A percentile compares a stretch with the other conserved stretches of the same genome.
phyloP scores from a whole-genome alignment of 164 flowering plant genomes.

The Tetrastigma voinierianum region DNA sequence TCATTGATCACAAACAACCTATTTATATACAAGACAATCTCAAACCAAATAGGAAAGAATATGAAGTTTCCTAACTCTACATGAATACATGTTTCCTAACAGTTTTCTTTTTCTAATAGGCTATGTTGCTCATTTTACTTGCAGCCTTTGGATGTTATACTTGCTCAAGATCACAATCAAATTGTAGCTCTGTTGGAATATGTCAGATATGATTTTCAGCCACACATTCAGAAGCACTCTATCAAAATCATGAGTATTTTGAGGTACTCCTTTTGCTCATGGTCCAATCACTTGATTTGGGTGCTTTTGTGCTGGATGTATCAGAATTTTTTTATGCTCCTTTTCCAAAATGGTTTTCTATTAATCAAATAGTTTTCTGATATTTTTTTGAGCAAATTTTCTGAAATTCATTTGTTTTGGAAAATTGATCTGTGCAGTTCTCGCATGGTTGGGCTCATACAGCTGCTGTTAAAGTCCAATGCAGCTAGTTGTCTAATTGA shows the following conservation, averaged over 20 bases:
- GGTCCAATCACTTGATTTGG: too few relatives aligned
- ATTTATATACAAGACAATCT: too few relatives aligned
- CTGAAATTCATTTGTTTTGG: background rate
- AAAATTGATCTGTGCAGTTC: constrained; percentile 43
- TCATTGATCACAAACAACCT: too few relatives aligned
- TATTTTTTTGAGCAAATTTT: background rate
- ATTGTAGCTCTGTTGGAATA: constrained; percentile 83
- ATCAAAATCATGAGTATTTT: constrained; percentile 84
- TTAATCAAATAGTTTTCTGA: too few relatives aligned
- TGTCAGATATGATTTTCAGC: constrained; percentile 84
- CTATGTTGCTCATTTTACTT: constrained; percentile 12
- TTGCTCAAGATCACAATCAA: constrained; percentile 86
- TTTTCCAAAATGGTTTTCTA: background rate
- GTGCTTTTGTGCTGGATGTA: background rate
- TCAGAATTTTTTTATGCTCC: background rate
- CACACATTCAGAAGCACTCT: constrained; percentile 78
- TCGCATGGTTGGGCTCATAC: constrained; percentile 90
- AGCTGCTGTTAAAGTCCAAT: constrained; percentile 71
- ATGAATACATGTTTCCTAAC: background rate
- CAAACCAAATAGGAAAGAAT: too few relatives aligned
- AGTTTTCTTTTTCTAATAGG: background rate
- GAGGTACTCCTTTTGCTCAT: constrained; percentile 38
- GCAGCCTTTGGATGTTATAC: constrained; percentile 92
- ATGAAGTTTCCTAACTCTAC: too few relatives aligned
- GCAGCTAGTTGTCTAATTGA: constrained; percentile 72